Evolutionary conservation across 2,329 filamentous ascomycete genomes (phyloP), one percentile per base, ranked within the genome.

Genomic region (Colletotrichum sp.): DNA sequence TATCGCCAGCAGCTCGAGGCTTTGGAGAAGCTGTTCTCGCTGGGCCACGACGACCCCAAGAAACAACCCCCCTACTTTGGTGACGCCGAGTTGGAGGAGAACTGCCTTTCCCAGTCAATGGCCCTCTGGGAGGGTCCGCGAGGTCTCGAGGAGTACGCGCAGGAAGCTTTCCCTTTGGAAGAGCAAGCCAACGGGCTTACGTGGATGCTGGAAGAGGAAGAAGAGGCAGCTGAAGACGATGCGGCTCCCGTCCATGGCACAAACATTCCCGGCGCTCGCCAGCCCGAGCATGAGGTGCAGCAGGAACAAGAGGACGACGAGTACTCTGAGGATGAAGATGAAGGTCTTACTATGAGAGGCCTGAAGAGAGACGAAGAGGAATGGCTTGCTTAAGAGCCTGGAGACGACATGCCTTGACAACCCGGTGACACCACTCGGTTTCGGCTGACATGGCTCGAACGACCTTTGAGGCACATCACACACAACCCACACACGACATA

Each of bases 121-220:
- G 90, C 94, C 80, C 87, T 99, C 29, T 99, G 97, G 97, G 95
- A 98, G 82, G 97, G 96, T 6, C 95, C 95, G 79, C 90, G 97
- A 71, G 95, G 95, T 34, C 90, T 99, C 79, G 96, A 98, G 83
- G 97, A 99, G 85, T 99, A 99, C 83, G 96, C 96, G 2, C 90
- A 95, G 65, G 97, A 99, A 83, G 96, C 98, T 32, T 99, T 99
- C 81, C 95, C 95, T 0, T 90, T 98, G 15, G 97, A 99, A 84
- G 97, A 99, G 86, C 94, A 96, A 80, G 95, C 96, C 36, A 99
- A 99, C 83, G 96, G 96, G 7, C 87, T 97, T 82, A 95, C 94
- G 19, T 99, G 97, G 97, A 99, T 98, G 96, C 82, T 90, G 59
- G 89, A 89, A 13, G 89, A 88, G 52, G 88, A 87, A 19, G 82